Evolutionary conservation across 495 filamentous ascomycete genomes (phyloP), one percentile per base, ranked within the genome.

Genomic region (Penicillium salamii): DNA sequence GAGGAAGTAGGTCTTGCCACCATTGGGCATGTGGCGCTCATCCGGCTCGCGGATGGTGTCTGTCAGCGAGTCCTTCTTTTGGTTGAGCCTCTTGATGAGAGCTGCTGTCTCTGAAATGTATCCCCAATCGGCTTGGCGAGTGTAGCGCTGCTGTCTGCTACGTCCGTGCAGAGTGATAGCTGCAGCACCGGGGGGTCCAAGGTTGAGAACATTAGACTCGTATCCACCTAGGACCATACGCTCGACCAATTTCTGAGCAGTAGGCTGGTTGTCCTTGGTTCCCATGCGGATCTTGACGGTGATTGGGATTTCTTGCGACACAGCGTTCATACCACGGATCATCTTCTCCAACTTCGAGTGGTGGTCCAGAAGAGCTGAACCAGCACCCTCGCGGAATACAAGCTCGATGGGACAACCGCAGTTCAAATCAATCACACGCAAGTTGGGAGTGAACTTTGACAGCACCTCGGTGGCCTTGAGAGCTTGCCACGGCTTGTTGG

Each of bases 361-460:
- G 32, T 81, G 74, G 51, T 97, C 93, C 12, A 98, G 80, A 1
- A 98, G 81, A n/a, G 88, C 91, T n/a, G 92, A 96, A 3, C 93
- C 93, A 17, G 89, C 88, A 35, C 93, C 93, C 31, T 85, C 76
- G 32, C 87, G 80, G 74, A 81, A 96, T 34, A 98, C 84, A 46
- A 96, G 78, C 54, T 98, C 92, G 59, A 98, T 96, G 13, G 93
- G 93, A 60, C 93, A 98, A 24, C 93, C 93, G 58, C 92, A 96
- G 70, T 98, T 98, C 50, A 98, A 68, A 61, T 98, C 93, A 48
- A 98, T 84, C 5, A 95, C 81, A 23, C 93, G 86, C 8, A 97
- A 76, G 57, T 89, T 75, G 3, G 93, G 91, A 32, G 89, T 82
- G 39, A 87, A 81, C 14, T 73, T 69, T 1, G 87, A 85, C 37